phyloP scores from a whole-genome alignment of 2,329 filamentous ascomycete genomes.

The Ophiostoma triangulosporum region DNA sequence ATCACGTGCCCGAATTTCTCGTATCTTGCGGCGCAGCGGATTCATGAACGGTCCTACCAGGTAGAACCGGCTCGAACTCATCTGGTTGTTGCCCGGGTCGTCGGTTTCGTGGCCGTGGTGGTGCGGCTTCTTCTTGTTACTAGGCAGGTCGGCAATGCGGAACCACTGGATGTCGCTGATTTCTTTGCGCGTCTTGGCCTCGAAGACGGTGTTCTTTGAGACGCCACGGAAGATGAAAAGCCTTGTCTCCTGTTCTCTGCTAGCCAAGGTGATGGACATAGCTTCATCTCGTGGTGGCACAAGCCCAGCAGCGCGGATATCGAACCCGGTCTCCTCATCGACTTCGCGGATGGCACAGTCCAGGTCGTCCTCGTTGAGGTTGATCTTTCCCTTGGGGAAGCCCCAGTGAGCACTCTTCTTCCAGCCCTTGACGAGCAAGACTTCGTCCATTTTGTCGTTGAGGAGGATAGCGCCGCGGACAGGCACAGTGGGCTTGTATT shows the following conservation, averaged over 20 bases:
- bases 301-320: constrained; percentile 62
- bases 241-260: constrained; percentile 54
- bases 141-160: constrained; percentile 74
- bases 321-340: constrained; percentile 89
- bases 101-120: constrained; percentile 42
- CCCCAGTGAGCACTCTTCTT: constrained; percentile 96
- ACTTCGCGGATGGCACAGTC: constrained; percentile 91
- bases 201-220: constrained; percentile 74
- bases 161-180: constrained; percentile 98
- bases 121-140: constrained; percentile 53
- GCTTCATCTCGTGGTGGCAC: constrained; percentile 58
- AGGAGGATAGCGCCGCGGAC: constrained; percentile 89
- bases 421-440: constrained; percentile 91
- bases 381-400: constrained; percentile 94
- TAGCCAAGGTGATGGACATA: not conserved
- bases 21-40: constrained; percentile 77
- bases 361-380: constrained; percentile 87
- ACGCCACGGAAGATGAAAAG: constrained; percentile 87
- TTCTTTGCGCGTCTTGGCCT: constrained; percentile 85
- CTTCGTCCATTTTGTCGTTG: constrained; percentile 86
- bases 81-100: constrained; percentile 47
- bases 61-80: constrained; percentile 27
- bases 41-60: constrained; percentile 87
- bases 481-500: constrained; percentile 88
- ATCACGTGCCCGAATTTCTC: not conserved